Evolutionary conservation across 306 rosid species (phyloP), one percentile per base, ranked within the genome.

Genomic region (Herpetospermum pedunculosum): DNA sequence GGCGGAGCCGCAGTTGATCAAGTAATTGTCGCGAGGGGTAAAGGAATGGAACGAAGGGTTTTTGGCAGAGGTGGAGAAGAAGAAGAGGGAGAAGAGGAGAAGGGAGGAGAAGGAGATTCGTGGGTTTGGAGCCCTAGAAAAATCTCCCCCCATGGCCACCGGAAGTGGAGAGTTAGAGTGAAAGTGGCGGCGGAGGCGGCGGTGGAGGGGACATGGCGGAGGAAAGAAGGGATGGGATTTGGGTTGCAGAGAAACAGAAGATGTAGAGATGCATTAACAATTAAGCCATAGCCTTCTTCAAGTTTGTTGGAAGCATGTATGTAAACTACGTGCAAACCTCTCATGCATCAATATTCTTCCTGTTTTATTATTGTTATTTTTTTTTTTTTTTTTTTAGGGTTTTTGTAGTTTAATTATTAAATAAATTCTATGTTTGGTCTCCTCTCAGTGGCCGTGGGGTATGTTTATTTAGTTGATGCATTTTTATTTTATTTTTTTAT

Each of bases 1-100:
- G 2, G 84, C 4, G 2, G 97, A 80, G 3, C 98, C 98, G 48
- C 96, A 90, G 75, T 93, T 84, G 18, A 93, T 85, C 75, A 93
- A 90, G 40, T 82, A 93, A 57, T 76, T 84, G 38, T 86, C 97
- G 7, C 75, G 43, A 40, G 97, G 90, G 2, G 84, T 28, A 80
- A 85, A 85, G 15, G 79, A 6, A 14, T 4, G 32, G 1, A 44
- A 50, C n/a, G 48, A 72, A 16, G 81, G 10, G 10, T 38, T 46
- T n/a, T 63, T 23, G 30, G 71, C 41, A 23, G 48, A 58, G 29
- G 80, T 0, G 19, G 46, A 57, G 72, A 72, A 74, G 57, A 76
- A 19, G 64, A 77, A 15, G 23, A 79, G 23, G 67, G 76, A 37
- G 40, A 59, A 41, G 23, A 77, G 16, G 55, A 28, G 18, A 44